phyloP scores from a whole-genome alignment of 2,329 filamentous ascomycete species.

The Fusarium devonianum region DNA sequence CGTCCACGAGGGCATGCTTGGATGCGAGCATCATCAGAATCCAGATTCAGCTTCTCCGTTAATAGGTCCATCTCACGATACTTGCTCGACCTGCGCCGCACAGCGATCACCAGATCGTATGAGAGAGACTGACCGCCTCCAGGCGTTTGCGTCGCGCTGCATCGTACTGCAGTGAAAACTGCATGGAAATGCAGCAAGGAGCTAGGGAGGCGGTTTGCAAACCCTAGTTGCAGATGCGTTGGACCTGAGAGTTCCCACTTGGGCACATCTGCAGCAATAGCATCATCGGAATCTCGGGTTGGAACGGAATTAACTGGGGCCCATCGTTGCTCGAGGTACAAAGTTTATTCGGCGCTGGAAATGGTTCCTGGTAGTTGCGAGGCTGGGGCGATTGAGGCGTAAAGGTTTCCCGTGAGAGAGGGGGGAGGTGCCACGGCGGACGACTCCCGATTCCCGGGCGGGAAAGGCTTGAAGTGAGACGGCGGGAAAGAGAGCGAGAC shows the following conservation, averaged over 20 bases:
- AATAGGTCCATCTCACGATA: neutral
- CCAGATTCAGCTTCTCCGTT: neutral
- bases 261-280: slow-evolving; percentile 22
- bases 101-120: neutral
- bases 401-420: slow-evolving; percentile 10
- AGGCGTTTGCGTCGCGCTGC: slow-evolving; percentile 14
- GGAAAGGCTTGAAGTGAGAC: slow-evolving; percentile 32
- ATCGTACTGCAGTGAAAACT: slow-evolving; percentile 6
- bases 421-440: slow-evolving; percentile 8
- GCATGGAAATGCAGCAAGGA: slow-evolving; percentile 19
- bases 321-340: neutral
- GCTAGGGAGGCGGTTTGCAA: slow-evolving; percentile 32
- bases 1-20: neutral
- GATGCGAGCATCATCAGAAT: slow-evolving; percentile 1
- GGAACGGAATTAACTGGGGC: neutral
- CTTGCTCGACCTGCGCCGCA: neutral
- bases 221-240: slow-evolving; percentile 20
- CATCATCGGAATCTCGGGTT: neutral
- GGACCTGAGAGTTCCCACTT: slow-evolving; percentile 21
- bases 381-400: slow-evolving; percentile 10
- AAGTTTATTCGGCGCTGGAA: neutral
- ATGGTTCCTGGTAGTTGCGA: slow-evolving; percentile 5
- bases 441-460: slow-evolving; percentile 16
- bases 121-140: slow-evolving; percentile 10
- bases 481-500: slow-evolving; percentile 1